Conservation (phyloP, 2,329 filamentous ascomycete species). For the Neonectria punicea region DNA sequence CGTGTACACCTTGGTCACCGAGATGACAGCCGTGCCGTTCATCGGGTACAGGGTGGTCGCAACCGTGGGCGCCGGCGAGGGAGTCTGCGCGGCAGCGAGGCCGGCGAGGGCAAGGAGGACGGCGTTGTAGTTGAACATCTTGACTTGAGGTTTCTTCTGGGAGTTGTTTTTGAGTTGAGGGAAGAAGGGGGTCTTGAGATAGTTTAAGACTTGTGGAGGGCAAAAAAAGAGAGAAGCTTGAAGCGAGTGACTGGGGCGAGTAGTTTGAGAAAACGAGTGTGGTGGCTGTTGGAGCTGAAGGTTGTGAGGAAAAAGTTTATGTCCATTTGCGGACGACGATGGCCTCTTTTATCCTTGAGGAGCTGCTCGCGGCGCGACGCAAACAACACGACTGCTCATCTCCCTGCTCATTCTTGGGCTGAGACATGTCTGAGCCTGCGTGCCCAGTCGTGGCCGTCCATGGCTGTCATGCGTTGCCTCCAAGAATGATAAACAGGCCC, state of each 20-base stretch:
- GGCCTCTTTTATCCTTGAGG: slow-evolving; percentile 37
- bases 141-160: slow-evolving; percentile 23
- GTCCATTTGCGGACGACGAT: slow-evolving; percentile 7
- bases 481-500: slow-evolving; percentile 11
- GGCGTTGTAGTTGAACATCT: slow-evolving; percentile 43
- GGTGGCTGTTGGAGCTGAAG: slow-evolving; percentile 22
- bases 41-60: slow-evolving; percentile 16
- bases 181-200: not conserved
- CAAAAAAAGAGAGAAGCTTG: slow-evolving; percentile 21
- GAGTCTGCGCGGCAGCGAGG: slow-evolving; percentile 34
- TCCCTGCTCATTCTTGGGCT: slow-evolving; percentile 9
- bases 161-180: slow-evolving; percentile 19
- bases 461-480: not conserved
- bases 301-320: slow-evolving; percentile 7
- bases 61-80: slow-evolving; percentile 15
- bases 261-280: slow-evolving; percentile 27
- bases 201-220: slow-evolving; percentile 15
- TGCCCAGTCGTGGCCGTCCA: not conserved
- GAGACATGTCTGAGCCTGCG: slow-evolving; percentile 8
- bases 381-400: not conserved
- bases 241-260: slow-evolving; percentile 43
- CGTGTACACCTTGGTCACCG: slow-evolving; percentile 49
- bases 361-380: slow-evolving; percentile 7
- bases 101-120: slow-evolving; percentile 39
- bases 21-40: slow-evolving; percentile 36